A percentile compares a stretch with the other conserved stretches of the same genome.
Evolutionary conservation across 2,329 filamentous ascomycete genomes (phyloP).

Genomic region (Plenodomus tracheiphilus): DNA sequence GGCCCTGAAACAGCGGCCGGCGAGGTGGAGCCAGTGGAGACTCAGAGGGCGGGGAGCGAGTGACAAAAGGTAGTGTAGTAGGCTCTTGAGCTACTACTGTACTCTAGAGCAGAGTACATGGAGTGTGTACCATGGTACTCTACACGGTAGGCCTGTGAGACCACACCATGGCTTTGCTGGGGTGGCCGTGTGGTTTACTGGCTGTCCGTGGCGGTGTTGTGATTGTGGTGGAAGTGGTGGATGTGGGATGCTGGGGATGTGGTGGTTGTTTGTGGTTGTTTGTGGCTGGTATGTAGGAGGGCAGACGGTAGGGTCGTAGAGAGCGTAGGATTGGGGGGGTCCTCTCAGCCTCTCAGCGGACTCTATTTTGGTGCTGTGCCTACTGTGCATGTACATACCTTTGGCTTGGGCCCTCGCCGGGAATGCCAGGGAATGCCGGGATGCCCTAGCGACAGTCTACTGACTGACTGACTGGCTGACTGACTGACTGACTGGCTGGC

Average conservation of each 20-base stretch:
- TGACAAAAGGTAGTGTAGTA: too few species aligned
- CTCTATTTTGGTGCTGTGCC: neutral
- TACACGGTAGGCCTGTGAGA: too few species aligned
- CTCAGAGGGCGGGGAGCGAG: slow-evolving; percentile 19
- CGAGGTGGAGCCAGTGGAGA: slow-evolving; percentile 21
- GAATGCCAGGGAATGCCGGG: neutral
- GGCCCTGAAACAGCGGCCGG: slow-evolving; percentile 32
- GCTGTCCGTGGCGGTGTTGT: slow-evolving; percentile 8
- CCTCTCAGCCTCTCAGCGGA: neutral
- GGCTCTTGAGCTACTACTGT: too few species aligned
- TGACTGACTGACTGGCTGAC: too few species aligned
- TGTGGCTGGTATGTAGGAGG: neutral
- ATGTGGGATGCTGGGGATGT: neutral
- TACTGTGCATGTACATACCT: too few species aligned
- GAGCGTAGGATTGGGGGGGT: slow-evolving; percentile 5
- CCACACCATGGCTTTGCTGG: slow-evolving; percentile 8
- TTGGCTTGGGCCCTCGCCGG: too few species aligned
- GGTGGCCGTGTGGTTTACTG: slow-evolving; percentile 8
- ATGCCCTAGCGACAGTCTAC: too few species aligned
- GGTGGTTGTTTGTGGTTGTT: neutral
- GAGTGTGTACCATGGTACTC: too few species aligned
- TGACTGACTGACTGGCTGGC: too few species aligned
- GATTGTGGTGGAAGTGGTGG: too few species aligned
- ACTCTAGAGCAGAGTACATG: too few species aligned
- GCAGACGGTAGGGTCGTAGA: neutral